Base-by-base conservation (phyloP, 139 green algal species). In the Chlorella ohadii region DNA sequence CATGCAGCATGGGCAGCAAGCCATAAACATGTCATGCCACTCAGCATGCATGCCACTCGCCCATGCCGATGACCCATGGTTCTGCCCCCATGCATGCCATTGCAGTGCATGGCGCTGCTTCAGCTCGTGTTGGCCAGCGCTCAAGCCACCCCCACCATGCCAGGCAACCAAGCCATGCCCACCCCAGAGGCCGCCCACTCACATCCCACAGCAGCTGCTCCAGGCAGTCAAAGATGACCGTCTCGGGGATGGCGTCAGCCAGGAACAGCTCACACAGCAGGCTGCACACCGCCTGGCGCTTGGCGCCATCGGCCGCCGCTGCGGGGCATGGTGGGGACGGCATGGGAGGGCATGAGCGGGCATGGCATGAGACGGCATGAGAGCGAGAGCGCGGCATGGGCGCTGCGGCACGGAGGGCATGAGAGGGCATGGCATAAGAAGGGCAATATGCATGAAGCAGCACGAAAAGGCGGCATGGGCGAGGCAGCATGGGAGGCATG, bases 181-280 rank as follows among this genome's bases (percentile, higher is more conserved):
- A 68, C 2, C 3, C 63, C 16, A 19, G 1, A 19, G 28, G 63
- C 9, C n/a, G 31, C 25, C 1, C 39, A 25, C 75, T 70, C 75
- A 81, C 75, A 27, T 81, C 55, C 75, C 75, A 81, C 75, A 81
- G 56, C 36, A 70, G 57, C 56, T 70, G 57, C 57, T 81, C 75
- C 34, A 81, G 75, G 56, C 75, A 81, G 75, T 81, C 75, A 38
- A 57, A 38, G 2, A 81, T 16, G 33, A 81, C 75, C 0, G 75
- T 81, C 56, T 81, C 75, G 25, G 75, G 75, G 23, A 81, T 56
- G 33, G 34, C 56, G 0, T 81, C 75, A 17, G 12, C 17, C 23
- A 71, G 56, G 56, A 55, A 71, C 75, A 81, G 75, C 75, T 81
- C 75, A 34, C 56, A 70, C 56, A 81, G 75, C 56, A 81, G 75